Conservation (phyloP, 805 yeast genomes). For the Yamadazyma insecticola region DNA sequence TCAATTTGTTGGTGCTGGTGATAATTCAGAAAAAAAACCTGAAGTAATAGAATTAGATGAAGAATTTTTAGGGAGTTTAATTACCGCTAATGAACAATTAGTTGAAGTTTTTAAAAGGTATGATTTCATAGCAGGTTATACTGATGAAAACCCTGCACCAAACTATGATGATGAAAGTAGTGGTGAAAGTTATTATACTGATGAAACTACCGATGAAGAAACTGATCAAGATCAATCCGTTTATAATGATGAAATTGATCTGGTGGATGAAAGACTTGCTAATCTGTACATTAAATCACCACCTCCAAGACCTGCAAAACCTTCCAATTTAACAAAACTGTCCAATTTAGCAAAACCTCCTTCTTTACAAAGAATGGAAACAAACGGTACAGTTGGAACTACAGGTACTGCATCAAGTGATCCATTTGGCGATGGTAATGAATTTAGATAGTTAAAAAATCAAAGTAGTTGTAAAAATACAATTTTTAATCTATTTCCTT, state of each 20-base stretch:
- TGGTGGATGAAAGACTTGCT: slow-evolving; percentile 13
- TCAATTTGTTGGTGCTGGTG: slow-evolving; percentile 65
- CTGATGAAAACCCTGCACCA: slow-evolving; percentile 37
- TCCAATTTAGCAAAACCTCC: slow-evolving; percentile 7
- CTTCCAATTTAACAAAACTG: slow-evolving; percentile 10
- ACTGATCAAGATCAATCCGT: slow-evolving; percentile 17
- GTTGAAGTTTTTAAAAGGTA: slow-evolving; percentile 67
- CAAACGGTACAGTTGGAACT: slow-evolving; percentile 21
- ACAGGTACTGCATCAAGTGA: slow-evolving; percentile 26
- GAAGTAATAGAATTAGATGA: slow-evolving; percentile 47
- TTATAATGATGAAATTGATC: slow-evolving; percentile 12
- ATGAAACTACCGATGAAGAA: slow-evolving; percentile 29
- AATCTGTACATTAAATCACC: slow-evolving; percentile 16
- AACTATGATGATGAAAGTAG: slow-evolving; percentile 21
- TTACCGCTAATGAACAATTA: slow-evolving; percentile 87
- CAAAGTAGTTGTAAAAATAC: background rate
- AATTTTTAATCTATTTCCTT: background rate
- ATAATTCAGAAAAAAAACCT: slow-evolving; percentile 20
- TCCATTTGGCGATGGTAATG: slow-evolving; percentile 37
- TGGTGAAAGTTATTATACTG: slow-evolving; percentile 39
- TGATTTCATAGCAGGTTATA: slow-evolving; percentile 49
- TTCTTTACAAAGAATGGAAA: slow-evolving; percentile 17
- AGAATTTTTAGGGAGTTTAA: slow-evolving; percentile 80
- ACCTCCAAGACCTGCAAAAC: slow-evolving; percentile 25
- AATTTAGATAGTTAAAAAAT: slow-evolving; percentile 6